phyloP scores from a whole-genome alignment of 768 basidiomycete genomes.

The Inosperma sp. region DNA sequence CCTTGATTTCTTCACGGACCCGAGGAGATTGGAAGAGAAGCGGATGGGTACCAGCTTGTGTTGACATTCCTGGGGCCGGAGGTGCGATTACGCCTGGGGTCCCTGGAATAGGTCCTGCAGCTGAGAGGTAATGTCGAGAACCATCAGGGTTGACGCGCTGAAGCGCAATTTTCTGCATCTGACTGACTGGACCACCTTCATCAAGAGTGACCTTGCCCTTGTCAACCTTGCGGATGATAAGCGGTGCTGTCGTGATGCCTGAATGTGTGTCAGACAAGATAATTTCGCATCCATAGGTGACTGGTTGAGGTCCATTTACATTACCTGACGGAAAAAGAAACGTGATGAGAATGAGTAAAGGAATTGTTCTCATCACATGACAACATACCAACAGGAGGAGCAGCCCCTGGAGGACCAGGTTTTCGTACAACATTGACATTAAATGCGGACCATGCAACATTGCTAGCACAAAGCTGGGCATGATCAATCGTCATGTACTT shows the following conservation, averaged over 20 bases:
- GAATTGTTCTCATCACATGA: slow-evolving; percentile 47
- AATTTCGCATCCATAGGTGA: slow-evolving; percentile 90
- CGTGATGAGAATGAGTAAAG: slow-evolving; percentile 16
- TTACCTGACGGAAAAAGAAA: slow-evolving; percentile 32
- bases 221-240: slow-evolving; percentile 89
- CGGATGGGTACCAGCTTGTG: slow-evolving; percentile 77
- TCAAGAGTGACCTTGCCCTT: slow-evolving; percentile 84
- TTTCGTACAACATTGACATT: slow-evolving; percentile 85
- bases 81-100: slow-evolving; percentile 64
- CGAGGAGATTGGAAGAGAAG: slow-evolving; percentile 76
- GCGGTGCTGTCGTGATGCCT: slow-evolving; percentile 79
- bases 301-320: slow-evolving; percentile 68
- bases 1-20: slow-evolving; percentile 77
- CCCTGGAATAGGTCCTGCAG: slow-evolving; percentile 79
- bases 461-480: slow-evolving; percentile 80
- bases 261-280: slow-evolving; percentile 80
- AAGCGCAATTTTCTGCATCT: slow-evolving; percentile 95
- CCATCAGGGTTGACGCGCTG: slow-evolving; percentile 80
- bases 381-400: slow-evolving; percentile 56
- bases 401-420: slow-evolving; percentile 48
- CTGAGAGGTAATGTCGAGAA: slow-evolving; percentile 81
- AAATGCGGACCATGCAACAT: slow-evolving; percentile 90
- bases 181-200: slow-evolving; percentile 88
- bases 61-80: slow-evolving; percentile 69
- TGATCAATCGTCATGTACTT: slow-evolving; percentile 96